Conservation (phyloP, 2,329 filamentous ascomycete genomes). For the Saccharata proteae region DNA sequence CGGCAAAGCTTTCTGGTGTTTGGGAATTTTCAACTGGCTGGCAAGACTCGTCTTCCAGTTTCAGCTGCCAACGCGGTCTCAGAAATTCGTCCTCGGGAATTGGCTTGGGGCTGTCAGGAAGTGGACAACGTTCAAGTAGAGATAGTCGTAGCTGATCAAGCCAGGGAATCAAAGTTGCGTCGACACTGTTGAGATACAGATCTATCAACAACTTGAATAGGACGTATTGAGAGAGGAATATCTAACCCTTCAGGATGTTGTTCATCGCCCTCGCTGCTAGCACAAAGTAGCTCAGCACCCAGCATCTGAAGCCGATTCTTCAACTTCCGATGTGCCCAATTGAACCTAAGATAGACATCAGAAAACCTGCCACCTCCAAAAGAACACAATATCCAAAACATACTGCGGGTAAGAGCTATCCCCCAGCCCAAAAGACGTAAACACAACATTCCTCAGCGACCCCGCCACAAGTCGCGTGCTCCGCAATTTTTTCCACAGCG, state of each 20-base stretch:
- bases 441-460: constrained; percentile 56
- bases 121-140: constrained; percentile 55
- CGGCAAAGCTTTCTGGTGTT: constrained; percentile 3
- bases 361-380: not conserved
- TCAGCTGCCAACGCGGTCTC: constrained; percentile 59
- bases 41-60: constrained; percentile 17
- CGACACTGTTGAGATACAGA: constrained; percentile 39
- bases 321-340: constrained; percentile 83
- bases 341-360: constrained; percentile 49
- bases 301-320: constrained; percentile 74
- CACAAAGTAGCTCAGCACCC: constrained; percentile 64
- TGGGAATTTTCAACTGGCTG: not conserved
- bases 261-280: constrained; percentile 79
- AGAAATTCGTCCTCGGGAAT: constrained; percentile 65
- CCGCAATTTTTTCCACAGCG: constrained; percentile 76
- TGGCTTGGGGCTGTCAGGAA: constrained; percentile 52
- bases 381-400: constrained; percentile 14
- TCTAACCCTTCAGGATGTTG: constrained; percentile 83
- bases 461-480: constrained; percentile 62
- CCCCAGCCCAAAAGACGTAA: constrained; percentile 81
- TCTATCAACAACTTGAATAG: constrained; percentile 7
- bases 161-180: constrained; percentile 75
- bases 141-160: constrained; percentile 52
- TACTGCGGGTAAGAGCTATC: constrained; percentile 92
- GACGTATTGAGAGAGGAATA: no score